phyloP scores from a whole-genome alignment of 1,139 yeast genomes.

The Wickerhamiella pararugosa region DNA sequence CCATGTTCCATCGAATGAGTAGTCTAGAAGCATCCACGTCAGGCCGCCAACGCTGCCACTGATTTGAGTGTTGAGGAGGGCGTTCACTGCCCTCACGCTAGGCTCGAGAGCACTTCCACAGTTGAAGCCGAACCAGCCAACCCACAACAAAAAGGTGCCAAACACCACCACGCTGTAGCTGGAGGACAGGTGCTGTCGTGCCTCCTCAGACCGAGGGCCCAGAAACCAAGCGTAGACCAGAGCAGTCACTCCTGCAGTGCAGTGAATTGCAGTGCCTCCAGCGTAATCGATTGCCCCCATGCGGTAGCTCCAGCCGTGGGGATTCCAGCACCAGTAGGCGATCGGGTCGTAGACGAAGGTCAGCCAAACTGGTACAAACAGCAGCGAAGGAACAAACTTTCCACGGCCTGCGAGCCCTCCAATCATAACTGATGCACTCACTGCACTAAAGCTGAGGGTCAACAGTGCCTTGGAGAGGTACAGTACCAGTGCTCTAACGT shows the following conservation, averaged over 20 bases:
- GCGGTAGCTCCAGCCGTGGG: conserved; percentile 38
- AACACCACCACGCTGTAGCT: conserved; percentile 29
- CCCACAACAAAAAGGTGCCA: conserved; percentile 43
- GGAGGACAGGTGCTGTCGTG: conserved; percentile 10
- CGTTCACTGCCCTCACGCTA: conserved; percentile 32
- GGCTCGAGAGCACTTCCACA: conserved; percentile 64
- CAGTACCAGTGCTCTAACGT: conserved; percentile 31
- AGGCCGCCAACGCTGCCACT: conserved; percentile 25
- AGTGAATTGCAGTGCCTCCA: conserved; percentile 51
- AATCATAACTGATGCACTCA: conserved; percentile 39
- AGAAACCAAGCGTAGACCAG: conserved; percentile 44
- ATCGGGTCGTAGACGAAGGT: conserved; percentile 46
- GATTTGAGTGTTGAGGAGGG: conserved; percentile 23
- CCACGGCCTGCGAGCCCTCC: conserved; percentile 51
- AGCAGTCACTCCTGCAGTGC: conserved; percentile 45
- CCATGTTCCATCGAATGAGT: conserved; percentile 20
- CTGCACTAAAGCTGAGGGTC: conserved; percentile 37
- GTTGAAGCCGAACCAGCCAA: conserved; percentile 85
- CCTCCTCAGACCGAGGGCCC: conserved; percentile 30
- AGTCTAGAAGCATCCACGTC: conserved; percentile 24
- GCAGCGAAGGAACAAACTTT: conserved; percentile 36
- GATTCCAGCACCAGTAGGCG: conserved; percentile 54
- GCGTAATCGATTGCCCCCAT: conserved; percentile 47
- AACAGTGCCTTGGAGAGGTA: conserved; percentile 32
- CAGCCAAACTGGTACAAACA: conserved; percentile 42